A percentile compares a stretch with the other conserved stretches of the same genome.
Conservation (phyloP, 2,329 filamentous ascomycete species). For the Penicillium griseofulvum region DNA sequence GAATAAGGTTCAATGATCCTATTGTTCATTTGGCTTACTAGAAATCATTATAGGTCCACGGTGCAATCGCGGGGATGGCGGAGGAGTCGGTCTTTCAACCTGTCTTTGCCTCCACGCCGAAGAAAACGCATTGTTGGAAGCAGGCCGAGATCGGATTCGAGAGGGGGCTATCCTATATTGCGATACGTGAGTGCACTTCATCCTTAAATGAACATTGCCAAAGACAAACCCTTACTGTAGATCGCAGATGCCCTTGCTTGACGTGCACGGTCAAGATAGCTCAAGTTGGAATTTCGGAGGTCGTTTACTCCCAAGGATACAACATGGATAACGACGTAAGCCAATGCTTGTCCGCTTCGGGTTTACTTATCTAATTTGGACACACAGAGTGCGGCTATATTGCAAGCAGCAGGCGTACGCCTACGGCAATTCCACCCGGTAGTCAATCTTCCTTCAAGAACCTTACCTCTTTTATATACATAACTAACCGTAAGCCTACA, state of each 20-base stretch:
- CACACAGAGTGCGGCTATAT: slow-evolving; percentile 68
- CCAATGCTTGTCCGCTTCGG: neutral
- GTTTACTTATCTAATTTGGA: slow-evolving; percentile 4
- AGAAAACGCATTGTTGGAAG: slow-evolving; percentile 94
- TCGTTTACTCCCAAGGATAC: slow-evolving; percentile 90
- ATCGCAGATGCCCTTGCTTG: slow-evolving; percentile 74
- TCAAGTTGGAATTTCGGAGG: slow-evolving; percentile 92
- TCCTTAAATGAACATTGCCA: neutral
- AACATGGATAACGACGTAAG: slow-evolving; percentile 78
- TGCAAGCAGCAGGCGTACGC: slow-evolving; percentile 77
- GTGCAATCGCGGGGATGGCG: slow-evolving; percentile 73
- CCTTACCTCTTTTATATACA: neutral
- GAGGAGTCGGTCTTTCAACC: slow-evolving; percentile 73
- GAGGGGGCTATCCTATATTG: slow-evolving; percentile 84
- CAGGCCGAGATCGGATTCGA: slow-evolving; percentile 83
- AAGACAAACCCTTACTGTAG: neutral
- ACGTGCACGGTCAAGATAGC: slow-evolving; percentile 99
- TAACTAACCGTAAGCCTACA: slow-evolving; percentile 29
- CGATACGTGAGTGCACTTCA: slow-evolving; percentile 59
- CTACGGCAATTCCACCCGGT: slow-evolving; percentile 86
- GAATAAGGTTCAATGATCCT: neutral
- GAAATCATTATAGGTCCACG: slow-evolving; percentile 50
- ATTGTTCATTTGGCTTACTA: slow-evolving; percentile 8
- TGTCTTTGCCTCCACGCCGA: slow-evolving; percentile 98
- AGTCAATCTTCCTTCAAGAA: slow-evolving; percentile 19